A percentile compares a stretch with the other conserved stretches of the same genome.
Conservation (phyloP, 2,329 filamentous ascomycete species). For the Aspergillus fumigatus region DNA sequence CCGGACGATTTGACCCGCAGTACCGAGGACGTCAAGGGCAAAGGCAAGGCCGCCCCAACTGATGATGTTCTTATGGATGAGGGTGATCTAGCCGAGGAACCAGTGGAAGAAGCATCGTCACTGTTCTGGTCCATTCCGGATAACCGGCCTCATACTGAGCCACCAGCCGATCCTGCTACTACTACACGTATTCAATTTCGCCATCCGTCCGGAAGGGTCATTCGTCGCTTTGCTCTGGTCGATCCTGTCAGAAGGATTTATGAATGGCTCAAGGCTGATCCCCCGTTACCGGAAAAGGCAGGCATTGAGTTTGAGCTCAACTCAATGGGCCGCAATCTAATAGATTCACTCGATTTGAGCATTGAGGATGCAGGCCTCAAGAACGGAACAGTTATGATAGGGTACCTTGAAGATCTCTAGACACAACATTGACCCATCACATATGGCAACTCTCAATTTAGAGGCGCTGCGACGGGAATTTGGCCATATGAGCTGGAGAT, state of each 20-base stretch:
- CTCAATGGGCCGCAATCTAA: slow-evolving; percentile 79
- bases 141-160: slow-evolving; percentile 71
- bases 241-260: slow-evolving; percentile 81
- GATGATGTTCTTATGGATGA: slow-evolving; percentile 35
- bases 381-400: slow-evolving; percentile 93
- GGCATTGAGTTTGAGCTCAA: slow-evolving; percentile 83
- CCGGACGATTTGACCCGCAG: slow-evolving; percentile 83
- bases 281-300: slow-evolving; percentile 73
- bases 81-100: slow-evolving; percentile 29
- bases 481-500: neutral
- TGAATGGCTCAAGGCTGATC: slow-evolving; percentile 86
- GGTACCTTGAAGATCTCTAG: slow-evolving; percentile 63
- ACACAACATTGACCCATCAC: neutral
- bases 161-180: slow-evolving; percentile 62
- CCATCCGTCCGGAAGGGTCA: slow-evolving; percentile 76
- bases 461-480: neutral
- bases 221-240: slow-evolving; percentile 73
- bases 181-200: slow-evolving; percentile 91
- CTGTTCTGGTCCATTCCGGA: slow-evolving; percentile 69
- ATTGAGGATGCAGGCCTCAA: slow-evolving; percentile 81
- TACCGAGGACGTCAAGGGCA: slow-evolving; percentile 42
- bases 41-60: slow-evolving; percentile 46
- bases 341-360: slow-evolving; percentile 66
- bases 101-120: slow-evolving; percentile 34
- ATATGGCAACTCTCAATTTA: neutral